phyloP scores from a whole-genome alignment of 2,329 filamentous ascomycete species.

The Penicillium sp. region DNA sequence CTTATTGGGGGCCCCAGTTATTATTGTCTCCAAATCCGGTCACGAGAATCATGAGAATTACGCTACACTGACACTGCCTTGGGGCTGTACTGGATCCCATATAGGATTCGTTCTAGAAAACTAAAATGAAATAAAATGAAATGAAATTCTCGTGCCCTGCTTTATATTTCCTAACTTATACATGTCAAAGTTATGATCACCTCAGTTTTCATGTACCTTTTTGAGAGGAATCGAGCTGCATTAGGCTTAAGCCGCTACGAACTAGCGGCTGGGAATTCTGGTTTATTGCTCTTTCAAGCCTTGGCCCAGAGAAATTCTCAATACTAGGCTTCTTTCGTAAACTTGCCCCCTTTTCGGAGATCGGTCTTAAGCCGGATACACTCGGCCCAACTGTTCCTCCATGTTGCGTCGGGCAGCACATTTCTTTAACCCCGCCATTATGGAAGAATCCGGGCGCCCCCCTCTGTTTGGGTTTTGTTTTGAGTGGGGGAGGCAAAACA shows the following conservation, averaged over 20 bases:
- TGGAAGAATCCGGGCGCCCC: slow-evolving; percentile 16
- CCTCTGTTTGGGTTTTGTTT: slow-evolving; percentile 1
- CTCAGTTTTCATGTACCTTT: background rate
- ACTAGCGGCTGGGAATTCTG: background rate
- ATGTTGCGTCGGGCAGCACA: slow-evolving; percentile 5
- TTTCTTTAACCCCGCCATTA: slow-evolving; percentile 15
- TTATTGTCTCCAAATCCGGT: background rate
- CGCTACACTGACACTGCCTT: background rate
- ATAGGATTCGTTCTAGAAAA: background rate
- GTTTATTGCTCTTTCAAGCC: background rate
- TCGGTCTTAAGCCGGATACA: slow-evolving; percentile 13
- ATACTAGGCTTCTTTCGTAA: background rate
- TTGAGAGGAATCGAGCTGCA: background rate
- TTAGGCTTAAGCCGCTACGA: background rate
- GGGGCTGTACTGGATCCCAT: too few relatives aligned
- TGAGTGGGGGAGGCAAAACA: slow-evolving; percentile 1
- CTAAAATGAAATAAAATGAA: background rate
- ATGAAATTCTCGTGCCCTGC: background rate
- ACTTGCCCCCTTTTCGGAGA: background rate
- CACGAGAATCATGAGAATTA: background rate
- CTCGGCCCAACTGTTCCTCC: slow-evolving; percentile 11
- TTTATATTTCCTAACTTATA: background rate
- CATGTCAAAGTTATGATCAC: too few relatives aligned
- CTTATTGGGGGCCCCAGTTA: background rate
- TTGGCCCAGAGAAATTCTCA: background rate